Conservation (phyloP, 176 grass and related monocot genomes). For the Carex scoparia region DNA sequence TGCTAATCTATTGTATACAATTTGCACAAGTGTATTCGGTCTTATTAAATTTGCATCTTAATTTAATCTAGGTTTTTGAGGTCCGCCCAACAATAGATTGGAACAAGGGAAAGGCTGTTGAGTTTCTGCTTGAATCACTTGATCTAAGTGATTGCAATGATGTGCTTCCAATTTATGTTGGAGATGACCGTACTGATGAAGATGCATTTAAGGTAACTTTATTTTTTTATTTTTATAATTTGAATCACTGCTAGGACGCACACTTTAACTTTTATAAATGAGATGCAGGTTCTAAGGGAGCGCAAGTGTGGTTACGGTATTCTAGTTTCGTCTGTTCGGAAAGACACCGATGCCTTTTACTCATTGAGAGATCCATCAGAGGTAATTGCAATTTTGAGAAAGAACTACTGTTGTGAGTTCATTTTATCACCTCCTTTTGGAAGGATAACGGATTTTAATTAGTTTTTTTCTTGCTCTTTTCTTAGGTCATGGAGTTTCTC, state of each 20-base stretch:
- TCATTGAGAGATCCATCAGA: conserved; percentile 79
- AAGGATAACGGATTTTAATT: background rate
- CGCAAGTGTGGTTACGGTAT: conserved; percentile 71
- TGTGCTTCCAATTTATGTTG: conserved; percentile 86
- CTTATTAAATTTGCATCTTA: conserved; percentile 1
- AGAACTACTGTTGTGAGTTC: background rate
- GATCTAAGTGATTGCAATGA: conserved; percentile 47
- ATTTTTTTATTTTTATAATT: background rate
- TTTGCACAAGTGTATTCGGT: background rate
- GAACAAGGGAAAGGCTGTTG: conserved; percentile 98
- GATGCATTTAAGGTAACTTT: conserved; percentile 86
- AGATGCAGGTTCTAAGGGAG: conserved; percentile 58
- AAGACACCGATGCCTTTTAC: conserved; percentile 82
- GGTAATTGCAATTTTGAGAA: conserved; percentile 36
- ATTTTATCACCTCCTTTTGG: background rate
- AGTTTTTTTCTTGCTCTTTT: background rate
- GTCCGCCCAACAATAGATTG: conserved; percentile 90
- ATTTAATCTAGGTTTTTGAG: conserved; percentile 71
- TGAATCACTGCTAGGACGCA: background rate
- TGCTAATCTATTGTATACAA: background rate
- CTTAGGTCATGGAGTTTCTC: conserved; percentile 89
- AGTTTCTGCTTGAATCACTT: conserved; percentile 92
- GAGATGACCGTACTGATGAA: conserved; percentile 93
- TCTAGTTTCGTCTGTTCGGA: conserved; percentile 77
- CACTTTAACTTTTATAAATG: conserved; percentile 6